A percentile compares a stretch with the other conserved stretches of the same genome.
These are phyloP conservation scores for Dactylellina drechsleri DNA, from an alignment of 2,329 filamentous ascomycete genomes.

Conservation along the genomic window DNA sequence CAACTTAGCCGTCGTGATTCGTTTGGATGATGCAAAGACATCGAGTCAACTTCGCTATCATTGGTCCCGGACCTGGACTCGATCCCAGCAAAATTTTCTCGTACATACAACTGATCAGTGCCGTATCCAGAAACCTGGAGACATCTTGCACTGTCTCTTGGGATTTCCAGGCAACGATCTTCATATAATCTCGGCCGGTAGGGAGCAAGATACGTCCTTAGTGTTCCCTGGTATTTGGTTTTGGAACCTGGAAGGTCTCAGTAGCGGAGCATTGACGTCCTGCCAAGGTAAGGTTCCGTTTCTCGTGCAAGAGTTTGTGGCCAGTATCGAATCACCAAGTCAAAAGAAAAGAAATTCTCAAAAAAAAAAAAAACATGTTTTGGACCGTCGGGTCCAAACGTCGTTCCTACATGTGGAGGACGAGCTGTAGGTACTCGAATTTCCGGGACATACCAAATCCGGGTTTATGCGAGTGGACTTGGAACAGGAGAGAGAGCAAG, in stretches of 20 bases:
- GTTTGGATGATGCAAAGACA: constrained; percentile 43
- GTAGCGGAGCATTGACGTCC: constrained; percentile 27
- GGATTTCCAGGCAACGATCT: constrained; percentile 45
- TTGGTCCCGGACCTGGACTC: constrained; percentile 42
- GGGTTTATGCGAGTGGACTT: constrained; percentile 16
- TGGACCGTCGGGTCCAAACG: constrained; percentile 13
- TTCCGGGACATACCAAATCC: constrained; percentile 34
- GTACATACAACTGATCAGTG: constrained; percentile 44
- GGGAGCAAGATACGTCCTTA: constrained; percentile 14
- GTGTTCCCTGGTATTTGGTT: constrained; percentile 37
- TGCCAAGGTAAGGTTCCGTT: constrained; percentile 17
- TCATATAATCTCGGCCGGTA: constrained; percentile 46
- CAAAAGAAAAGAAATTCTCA: neutral
- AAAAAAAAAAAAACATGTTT: constrained; percentile 17
- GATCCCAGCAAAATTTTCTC: constrained; percentile 31
- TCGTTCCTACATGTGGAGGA: constrained; percentile 28
- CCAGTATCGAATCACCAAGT: too few relatives aligned
- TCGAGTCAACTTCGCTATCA: constrained; percentile 32
- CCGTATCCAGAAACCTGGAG: constrained; percentile 55
- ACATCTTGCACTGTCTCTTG: constrained; percentile 47
- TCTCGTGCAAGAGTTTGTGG: constrained; percentile 17
- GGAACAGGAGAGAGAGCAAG: constrained; percentile 17
- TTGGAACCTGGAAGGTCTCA: constrained; percentile 33
- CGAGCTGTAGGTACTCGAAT: constrained; percentile 4
- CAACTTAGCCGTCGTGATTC: constrained; percentile 45